phyloP scores from a whole-genome alignment of 2,329 filamentous ascomycete species.

The Teratosphaeria epicoccoides region DNA sequence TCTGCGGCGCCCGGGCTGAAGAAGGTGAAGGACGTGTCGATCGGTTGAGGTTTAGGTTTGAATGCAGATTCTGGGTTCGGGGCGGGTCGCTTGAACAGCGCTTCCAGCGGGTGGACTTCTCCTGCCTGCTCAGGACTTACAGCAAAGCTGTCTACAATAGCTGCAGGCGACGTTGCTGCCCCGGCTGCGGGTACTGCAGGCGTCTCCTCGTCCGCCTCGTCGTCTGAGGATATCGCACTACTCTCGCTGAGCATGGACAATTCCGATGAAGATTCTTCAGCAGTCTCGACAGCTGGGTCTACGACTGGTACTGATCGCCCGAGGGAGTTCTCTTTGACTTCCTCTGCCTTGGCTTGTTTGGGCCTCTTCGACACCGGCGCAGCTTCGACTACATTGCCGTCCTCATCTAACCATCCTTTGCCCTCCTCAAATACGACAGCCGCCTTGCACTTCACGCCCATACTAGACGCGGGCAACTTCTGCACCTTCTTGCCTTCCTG shows the following conservation, averaged over 20 bases:
- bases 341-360: not conserved
- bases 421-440: slow-evolving; percentile 62
- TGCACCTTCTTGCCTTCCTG: slow-evolving; percentile 85
- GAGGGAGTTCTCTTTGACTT: not conserved
- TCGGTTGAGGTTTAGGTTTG: slow-evolving; percentile 31
- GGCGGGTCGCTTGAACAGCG: slow-evolving; percentile 70
- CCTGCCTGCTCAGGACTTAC: slow-evolving; percentile 2
- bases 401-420: slow-evolving; percentile 75
- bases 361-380: slow-evolving; percentile 20
- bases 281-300: not conserved
- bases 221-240: not conserved
- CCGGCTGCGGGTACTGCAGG: not conserved
- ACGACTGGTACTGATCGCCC: not conserved
- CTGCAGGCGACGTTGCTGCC: not conserved
- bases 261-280: not conserved
- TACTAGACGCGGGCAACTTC: slow-evolving; percentile 35
- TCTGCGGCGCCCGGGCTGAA: slow-evolving; percentile 42
- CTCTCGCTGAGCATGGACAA: not conserved
- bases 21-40: slow-evolving; percentile 63
- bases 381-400: slow-evolving; percentile 63
- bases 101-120: slow-evolving; percentile 74
- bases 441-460: slow-evolving; percentile 30
- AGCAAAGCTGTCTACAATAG: not conserved
- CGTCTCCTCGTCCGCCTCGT: not conserved
- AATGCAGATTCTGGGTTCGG: slow-evolving; percentile 28